Percentiles rank a stretch among this genome's conserved stretches.
Evolutionary conservation across 345 rosid species (phyloP).

Genomic region (Gossypium longicalyx): DNA sequence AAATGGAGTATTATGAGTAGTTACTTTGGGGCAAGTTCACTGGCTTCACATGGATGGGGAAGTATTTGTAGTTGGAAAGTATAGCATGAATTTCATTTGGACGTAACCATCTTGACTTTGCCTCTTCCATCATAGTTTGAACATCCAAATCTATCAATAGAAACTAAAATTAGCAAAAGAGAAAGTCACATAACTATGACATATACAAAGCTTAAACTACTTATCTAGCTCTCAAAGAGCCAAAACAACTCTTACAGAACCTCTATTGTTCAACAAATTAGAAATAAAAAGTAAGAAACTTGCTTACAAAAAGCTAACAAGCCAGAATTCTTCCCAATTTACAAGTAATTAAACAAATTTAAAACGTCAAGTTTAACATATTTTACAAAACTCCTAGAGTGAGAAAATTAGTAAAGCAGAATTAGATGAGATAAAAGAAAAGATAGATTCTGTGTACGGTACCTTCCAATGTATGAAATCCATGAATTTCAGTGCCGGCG

Average conservation of each 20-base stretch:
- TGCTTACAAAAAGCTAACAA: neutral
- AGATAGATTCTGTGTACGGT: neutral
- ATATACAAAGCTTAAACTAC: neutral
- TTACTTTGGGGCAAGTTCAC: conserved; percentile 78
- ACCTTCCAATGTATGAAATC: conserved; percentile 77
- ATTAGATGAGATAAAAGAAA: neutral
- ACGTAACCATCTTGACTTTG: conserved; percentile 83
- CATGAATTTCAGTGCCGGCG: conserved; percentile 80
- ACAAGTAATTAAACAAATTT: neutral
- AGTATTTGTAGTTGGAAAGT: conserved; percentile 65
- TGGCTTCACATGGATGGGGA: conserved; percentile 76
- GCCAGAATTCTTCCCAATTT: neutral
- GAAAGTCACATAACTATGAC: neutral
- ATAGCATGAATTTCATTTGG: conserved; percentile 93
- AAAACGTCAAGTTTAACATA: neutral
- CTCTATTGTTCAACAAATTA: neutral
- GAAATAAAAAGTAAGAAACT: neutral
- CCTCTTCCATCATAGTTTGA: conserved; percentile 60
- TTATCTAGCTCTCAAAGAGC: neutral
- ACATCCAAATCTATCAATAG: conserved; percentile 72
- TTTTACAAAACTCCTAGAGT: neutral
- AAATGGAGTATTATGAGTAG: neutral
- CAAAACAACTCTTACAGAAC: neutral
- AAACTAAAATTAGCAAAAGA: neutral
- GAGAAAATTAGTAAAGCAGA: neutral